Percentiles rank a stretch among this genome's conserved stretches.
phyloP scores from a whole-genome alignment of 2,329 filamentous ascomycete genomes.

The Verticillium klebahnii region DNA sequence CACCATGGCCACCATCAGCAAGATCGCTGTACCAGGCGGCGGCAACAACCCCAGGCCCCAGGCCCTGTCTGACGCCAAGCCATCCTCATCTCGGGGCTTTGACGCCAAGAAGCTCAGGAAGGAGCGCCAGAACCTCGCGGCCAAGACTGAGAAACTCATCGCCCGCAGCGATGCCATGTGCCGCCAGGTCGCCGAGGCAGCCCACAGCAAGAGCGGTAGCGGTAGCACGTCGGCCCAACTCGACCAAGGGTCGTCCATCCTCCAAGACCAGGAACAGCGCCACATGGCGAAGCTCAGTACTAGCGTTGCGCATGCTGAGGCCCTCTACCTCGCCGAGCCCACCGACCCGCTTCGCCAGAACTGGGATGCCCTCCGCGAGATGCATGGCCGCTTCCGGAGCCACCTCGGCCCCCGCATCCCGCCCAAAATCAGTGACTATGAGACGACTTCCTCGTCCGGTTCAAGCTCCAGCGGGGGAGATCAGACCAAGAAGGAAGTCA shows the following conservation, averaged over 20 bases:
- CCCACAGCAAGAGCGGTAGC: not conserved
- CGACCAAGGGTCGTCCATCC: not conserved
- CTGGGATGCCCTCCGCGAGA: not conserved
- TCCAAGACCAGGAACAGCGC: not conserved
- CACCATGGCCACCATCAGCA: too few relatives aligned
- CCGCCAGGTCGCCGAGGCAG: not conserved
- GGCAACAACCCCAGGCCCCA: too few relatives aligned
- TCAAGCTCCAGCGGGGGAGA: not conserved
- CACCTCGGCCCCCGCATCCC: not conserved
- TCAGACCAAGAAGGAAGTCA: not conserved
- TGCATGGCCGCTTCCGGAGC: not conserved
- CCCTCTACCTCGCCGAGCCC: not conserved
- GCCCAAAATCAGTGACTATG: not conserved
- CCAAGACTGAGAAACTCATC: not conserved
- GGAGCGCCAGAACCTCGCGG: not conserved
- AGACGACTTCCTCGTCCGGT: not conserved
- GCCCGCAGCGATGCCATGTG: not conserved
- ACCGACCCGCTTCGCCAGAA: not conserved
- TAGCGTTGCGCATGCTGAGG: not conserved
- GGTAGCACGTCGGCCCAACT: not conserved
- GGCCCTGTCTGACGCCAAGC: too few relatives aligned
- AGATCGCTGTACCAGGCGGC: too few relatives aligned
- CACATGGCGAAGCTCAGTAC: not conserved
- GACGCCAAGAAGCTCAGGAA: not conserved
- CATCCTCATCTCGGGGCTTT: too few relatives aligned